Base-by-base conservation (phyloP, 208 protist species). In the Crithidia expoeki region DNA sequence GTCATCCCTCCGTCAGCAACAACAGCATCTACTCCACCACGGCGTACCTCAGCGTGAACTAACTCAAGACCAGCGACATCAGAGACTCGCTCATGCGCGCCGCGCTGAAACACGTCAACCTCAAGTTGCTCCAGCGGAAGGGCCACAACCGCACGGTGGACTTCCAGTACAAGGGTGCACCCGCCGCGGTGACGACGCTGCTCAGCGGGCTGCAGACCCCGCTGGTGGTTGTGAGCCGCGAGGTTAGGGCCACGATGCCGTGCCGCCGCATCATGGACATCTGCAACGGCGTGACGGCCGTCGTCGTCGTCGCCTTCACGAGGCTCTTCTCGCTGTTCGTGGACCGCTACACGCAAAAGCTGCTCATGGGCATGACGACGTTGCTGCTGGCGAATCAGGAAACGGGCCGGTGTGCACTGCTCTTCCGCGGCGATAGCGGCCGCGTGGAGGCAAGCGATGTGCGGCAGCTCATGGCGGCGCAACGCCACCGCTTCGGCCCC, bases 81-180 rank as follows among this genome's bases (percentile, higher is more conserved):
- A 61, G 23, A 23, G 75, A 82, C 66, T 72, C 80, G 7, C 52
- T 85, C 34, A 80, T 85, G 80, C 57, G 67, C 2, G 38, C 40
- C 21, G 80, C 76, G 28, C 21, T 85, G 9, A 36, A 40, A 51
- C 68, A 81, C 64, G 50, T 85, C 17, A 23, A 81, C 56, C 33
- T 81, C 2, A 30, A 19, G 11, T n/a, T 25, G 2, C 57, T 79
- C 25, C 52, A 59, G 30, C 11, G 40, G 11, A 2, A 4, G 2
- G 64, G 25, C 9, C 16, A 57, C 52, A 32, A 44, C 12, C n/a
- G 28, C 16, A 76, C 53, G 6, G 33, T 47, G 10, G 16, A 21
- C 11, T 77, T 77, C 50, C 23, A 14, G 21, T 46, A 67, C 65
- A 10, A 28, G 21, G 56, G 64, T 10, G 62, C 50, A 28, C 62